Conservation (phyloP, 2,329 filamentous ascomycete species). For the Ophiosphaerella narmari region DNA sequence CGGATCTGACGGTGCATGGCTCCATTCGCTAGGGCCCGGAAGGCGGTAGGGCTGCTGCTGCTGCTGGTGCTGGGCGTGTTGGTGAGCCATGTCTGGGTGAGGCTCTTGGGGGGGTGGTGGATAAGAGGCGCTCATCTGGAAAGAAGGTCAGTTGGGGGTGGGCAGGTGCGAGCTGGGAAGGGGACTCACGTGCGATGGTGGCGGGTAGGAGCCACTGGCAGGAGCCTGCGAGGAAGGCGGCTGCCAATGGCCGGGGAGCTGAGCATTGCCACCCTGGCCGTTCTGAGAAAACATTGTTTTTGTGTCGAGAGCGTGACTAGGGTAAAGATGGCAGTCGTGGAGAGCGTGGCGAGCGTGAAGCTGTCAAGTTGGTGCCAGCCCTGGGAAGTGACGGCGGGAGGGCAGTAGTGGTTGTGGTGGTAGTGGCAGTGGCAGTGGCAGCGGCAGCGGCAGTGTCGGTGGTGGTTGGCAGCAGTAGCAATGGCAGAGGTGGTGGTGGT, state of each 20-base stretch:
- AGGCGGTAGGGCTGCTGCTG: slow-evolving; percentile 53
- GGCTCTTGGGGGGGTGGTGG: slow-evolving; percentile 43
- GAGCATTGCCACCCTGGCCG: slow-evolving; percentile 41
- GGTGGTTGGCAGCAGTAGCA: no score
- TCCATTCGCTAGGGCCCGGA: slow-evolving; percentile 55
- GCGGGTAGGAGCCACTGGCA: slow-evolving; percentile 43
- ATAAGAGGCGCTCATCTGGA: slow-evolving; percentile 38
- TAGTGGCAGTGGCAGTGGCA: background rate
- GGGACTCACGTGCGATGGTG: slow-evolving; percentile 43
- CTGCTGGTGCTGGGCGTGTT: slow-evolving; percentile 45
- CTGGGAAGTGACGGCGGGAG: background rate
- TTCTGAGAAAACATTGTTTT: slow-evolving; percentile 42
- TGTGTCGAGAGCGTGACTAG: slow-evolving; percentile 1
- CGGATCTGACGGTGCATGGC: slow-evolving; percentile 43
- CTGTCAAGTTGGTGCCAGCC: slow-evolving; percentile 30
- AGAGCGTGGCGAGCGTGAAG: slow-evolving; percentile 21
- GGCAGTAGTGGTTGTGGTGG: background rate
- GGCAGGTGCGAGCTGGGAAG: slow-evolving; percentile 8
- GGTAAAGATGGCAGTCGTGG: no score
- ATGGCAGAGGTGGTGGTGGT: slow-evolving; percentile 9
- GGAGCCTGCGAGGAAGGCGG: slow-evolving; percentile 42
- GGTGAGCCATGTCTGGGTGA: background rate
- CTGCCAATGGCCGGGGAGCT: slow-evolving; percentile 46
- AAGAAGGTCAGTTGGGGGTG: slow-evolving; percentile 25
- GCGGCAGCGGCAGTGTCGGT: no score